These are phyloP conservation scores for Lonicera japonica DNA, from an alignment of 129 eudicot genomes.

Conservation along the genomic window DNA sequence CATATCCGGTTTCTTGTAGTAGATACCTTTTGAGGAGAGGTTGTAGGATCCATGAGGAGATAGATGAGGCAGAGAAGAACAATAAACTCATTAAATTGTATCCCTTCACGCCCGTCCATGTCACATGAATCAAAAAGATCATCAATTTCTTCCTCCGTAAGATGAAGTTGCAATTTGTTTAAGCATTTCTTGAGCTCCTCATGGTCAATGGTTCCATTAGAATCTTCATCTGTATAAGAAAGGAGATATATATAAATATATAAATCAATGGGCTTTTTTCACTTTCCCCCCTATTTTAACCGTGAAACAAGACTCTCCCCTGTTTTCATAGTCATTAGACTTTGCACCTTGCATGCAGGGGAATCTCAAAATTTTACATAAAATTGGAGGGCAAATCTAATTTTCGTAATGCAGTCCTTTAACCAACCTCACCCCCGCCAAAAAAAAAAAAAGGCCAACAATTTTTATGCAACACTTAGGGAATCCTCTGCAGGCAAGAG, in stretches of 20 bases:
- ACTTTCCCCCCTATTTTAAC: no score
- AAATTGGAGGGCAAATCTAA: no score
- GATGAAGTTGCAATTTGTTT: constrained; percentile 36
- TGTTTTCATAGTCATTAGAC: no score
- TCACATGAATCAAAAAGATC: constrained; percentile 68
- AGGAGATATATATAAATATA: no score
- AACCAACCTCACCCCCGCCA: no score
- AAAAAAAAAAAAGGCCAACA: neutral
- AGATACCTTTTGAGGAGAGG: constrained; percentile 30
- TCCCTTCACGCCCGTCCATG: constrained; percentile 46
- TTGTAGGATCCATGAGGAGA: constrained; percentile 41
- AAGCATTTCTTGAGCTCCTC: constrained; percentile 66
- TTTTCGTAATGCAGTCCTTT: no score
- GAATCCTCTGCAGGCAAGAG: no score
- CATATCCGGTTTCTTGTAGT: neutral
- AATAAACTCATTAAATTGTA: constrained; percentile 65
- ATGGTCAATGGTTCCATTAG: constrained; percentile 49
- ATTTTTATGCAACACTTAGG: no score
- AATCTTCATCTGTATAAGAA: constrained; percentile 54
- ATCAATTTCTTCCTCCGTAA: constrained; percentile 47
- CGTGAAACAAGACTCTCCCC: no score
- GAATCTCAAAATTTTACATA: no score
- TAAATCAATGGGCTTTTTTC: no score
- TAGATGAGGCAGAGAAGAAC: constrained; percentile 57
- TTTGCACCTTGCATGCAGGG: no score